Percentiles rank a stretch among this genome's conserved stretches.
These are phyloP conservation scores for Neurospora intermedia DNA, from an alignment of 495 filamentous ascomycete genomes.

Conservation along the genomic window DNA sequence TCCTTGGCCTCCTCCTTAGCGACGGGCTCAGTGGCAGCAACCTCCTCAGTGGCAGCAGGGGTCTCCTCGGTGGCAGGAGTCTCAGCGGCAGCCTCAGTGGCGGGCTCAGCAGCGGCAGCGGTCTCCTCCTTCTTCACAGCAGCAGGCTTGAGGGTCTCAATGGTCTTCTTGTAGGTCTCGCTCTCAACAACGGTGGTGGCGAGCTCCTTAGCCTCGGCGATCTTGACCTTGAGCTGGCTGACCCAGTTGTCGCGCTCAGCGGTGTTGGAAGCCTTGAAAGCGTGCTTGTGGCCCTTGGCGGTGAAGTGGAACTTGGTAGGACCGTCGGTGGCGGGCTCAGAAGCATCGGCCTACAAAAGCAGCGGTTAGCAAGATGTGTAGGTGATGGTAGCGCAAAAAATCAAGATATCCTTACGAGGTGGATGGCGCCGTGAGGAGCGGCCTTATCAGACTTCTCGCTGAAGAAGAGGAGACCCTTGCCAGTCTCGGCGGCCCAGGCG, in stretches of 20 bases:
- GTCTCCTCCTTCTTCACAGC: constrained; percentile 36
- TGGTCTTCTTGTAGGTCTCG: constrained; percentile 68
- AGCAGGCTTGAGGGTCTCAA: constrained; percentile 59
- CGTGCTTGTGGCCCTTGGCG: constrained; percentile 76
- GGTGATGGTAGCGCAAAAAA: not conserved
- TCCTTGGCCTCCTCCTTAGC: constrained; percentile 33
- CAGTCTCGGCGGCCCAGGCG: constrained; percentile 84
- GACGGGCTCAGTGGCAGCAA: constrained; percentile 27
- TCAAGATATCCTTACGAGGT: constrained; percentile 50
- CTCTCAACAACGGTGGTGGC: constrained; percentile 55
- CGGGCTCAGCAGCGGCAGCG: constrained; percentile 18
- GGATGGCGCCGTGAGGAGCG: constrained; percentile 69
- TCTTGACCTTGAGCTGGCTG: constrained; percentile 62
- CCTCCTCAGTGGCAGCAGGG: constrained; percentile 30
- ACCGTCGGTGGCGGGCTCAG: constrained; percentile 65
- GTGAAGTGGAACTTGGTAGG: constrained; percentile 74
- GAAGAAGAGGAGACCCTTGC: constrained; percentile 91
- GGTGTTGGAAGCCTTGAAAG: constrained; percentile 63
- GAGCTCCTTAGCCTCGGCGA: constrained; percentile 64
- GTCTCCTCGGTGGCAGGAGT: constrained; percentile 25
- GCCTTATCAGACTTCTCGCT: constrained; percentile 75
- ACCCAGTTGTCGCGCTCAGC: constrained; percentile 89
- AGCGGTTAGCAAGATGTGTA: constrained; percentile 10
- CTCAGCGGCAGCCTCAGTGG: constrained; percentile 19
- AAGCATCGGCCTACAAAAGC: constrained; percentile 58